Base-by-base conservation (phyloP, 2,329 filamentous ascomycete species). In the Alternaria atra region DNA sequence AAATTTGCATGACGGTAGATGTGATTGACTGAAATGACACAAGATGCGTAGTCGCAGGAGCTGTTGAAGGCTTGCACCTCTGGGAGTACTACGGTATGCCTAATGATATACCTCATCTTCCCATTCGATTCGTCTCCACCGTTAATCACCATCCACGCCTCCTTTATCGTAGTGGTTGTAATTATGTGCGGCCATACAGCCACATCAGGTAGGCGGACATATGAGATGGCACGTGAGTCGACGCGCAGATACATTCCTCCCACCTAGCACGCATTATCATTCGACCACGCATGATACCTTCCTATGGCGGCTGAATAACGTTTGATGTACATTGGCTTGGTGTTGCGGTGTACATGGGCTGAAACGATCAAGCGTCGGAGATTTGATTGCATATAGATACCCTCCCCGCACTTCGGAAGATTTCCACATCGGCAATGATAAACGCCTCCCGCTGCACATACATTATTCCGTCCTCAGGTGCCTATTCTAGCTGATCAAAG, bases 1-100 rank as follows among this genome's bases (percentile, higher is more conserved):
- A 56, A 55, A 75, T 52, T 13, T 70, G 67, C 69, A 74, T 75
- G 58, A 25, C 65, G 50, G 20, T 30, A 25, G 27, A 37, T 47
- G 46, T 9, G 27, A 9, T 42, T 43, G 9, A 6, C 32, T 51
- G 34, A 6, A 15, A 30, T 6, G 6, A 6, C 40, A 35, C 30
- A n/a, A 47, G 35, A 37, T 29, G 5, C 23, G n/a, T 17, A 20
- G 13, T 52, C 23, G 25, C 27, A 39, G 35, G 13, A 15, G 50
- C 12, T 53, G 37, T 37, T 13, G 15, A 23, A 30, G 5, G 17
- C 17, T 9, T 8, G 12, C 27, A 42, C 9, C 13, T 15, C n/a
- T 42, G n/a, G 15, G 15, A n/a, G 29, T 13, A 23, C 35, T 30
- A 34, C 46, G 30, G 30, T 34, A 30, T 42, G 13, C 20, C 34